These are phyloP conservation scores for Diaporthe sp. DNA, from an alignment of 2,329 filamentous ascomycete genomes.

Conservation along the genomic window DNA sequence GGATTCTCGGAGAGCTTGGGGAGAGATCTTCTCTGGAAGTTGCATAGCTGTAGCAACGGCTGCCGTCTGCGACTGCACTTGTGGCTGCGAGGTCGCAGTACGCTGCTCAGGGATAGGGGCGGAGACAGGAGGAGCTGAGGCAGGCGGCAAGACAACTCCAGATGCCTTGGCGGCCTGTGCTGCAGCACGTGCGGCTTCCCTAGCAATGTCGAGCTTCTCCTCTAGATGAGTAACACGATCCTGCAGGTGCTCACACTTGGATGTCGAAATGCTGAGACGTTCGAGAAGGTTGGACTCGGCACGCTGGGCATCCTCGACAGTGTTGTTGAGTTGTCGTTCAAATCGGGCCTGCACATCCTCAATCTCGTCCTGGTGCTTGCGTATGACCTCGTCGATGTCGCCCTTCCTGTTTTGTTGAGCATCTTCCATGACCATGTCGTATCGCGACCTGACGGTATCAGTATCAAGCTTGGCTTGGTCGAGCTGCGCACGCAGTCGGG, in stretches of 20 bases:
- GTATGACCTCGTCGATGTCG: slow-evolving; percentile 63
- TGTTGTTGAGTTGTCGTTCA: slow-evolving; percentile 79
- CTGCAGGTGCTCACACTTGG: slow-evolving; percentile 87
- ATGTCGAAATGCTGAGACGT: slow-evolving; percentile 83
- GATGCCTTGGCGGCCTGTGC: slow-evolving; percentile 79
- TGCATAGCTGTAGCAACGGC: slow-evolving; percentile 59
- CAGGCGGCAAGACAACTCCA: slow-evolving; percentile 50
- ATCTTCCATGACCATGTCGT: slow-evolving; percentile 88
- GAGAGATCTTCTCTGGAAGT: slow-evolving; percentile 88
- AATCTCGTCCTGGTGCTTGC: slow-evolving; percentile 76
- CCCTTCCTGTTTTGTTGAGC: slow-evolving; percentile 77
- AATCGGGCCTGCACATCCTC: slow-evolving; percentile 84
- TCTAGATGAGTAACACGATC: slow-evolving; percentile 89
- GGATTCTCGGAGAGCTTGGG: slow-evolving; percentile 93
- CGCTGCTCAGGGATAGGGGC: slow-evolving; percentile 43
- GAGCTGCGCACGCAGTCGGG: slow-evolving; percentile 79
- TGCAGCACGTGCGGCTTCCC: slow-evolving; percentile 87
- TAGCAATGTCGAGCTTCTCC: slow-evolving; percentile 91
- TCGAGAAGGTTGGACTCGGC: slow-evolving; percentile 85
- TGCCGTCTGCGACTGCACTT: slow-evolving; percentile 52
- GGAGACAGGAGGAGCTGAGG: slow-evolving; percentile 50
- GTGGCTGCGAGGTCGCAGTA: slow-evolving; percentile 42
- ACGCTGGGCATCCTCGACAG: slow-evolving; percentile 85
- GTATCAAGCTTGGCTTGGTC: slow-evolving; percentile 84
- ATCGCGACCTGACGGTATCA: slow-evolving; percentile 84